Conservation (phyloP, 2,329 filamentous ascomycete genomes). For the Madurella fahalii region DNA sequence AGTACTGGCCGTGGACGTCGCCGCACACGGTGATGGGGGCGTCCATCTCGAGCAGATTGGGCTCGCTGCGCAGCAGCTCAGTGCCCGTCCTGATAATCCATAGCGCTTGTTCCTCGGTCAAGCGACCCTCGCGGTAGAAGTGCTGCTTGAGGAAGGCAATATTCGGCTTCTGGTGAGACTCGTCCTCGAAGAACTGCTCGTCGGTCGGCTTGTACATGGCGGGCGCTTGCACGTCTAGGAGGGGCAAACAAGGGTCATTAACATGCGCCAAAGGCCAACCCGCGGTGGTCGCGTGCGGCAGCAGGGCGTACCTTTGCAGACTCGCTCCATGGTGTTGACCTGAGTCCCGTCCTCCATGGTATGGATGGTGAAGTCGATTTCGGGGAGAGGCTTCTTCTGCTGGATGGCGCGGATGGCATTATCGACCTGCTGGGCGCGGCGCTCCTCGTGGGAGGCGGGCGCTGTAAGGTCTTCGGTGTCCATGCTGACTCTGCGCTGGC, state of each 20-base stretch:
- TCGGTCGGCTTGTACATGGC: constrained; percentile 89
- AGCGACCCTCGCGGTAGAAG: constrained; percentile 92
- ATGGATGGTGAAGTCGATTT: constrained; percentile 98
- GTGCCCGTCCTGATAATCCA: constrained; percentile 90
- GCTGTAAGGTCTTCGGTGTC: constrained; percentile 40
- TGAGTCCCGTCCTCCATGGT: constrained; percentile 96
- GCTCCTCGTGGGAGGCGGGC: constrained; percentile 39
- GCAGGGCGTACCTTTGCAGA: constrained; percentile 81
- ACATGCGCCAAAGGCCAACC: neutral
- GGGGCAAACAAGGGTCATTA: constrained; percentile 1
- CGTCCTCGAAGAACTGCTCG: constrained; percentile 89
- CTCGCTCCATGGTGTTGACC: constrained; percentile 91
- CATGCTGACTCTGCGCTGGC: constrained; percentile 12
- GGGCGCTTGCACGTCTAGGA: constrained; percentile 88
- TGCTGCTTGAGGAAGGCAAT: constrained; percentile 95
- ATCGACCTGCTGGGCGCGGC: constrained; percentile 65
- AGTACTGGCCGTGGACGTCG: constrained; percentile 98
- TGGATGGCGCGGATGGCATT: constrained; percentile 88
- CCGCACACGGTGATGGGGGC: constrained; percentile 98
- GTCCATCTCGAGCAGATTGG: constrained; percentile 98
- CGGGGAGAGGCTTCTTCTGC: constrained; percentile 91
- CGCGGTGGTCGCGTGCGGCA: neutral
- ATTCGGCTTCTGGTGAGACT: constrained; percentile 82
- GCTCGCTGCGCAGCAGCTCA: constrained; percentile 81
- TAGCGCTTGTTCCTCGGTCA: constrained; percentile 95